Evolutionary conservation across 202 grass and related monocot genomes (phyloP).

Genomic region (Setaria viridis): DNA sequence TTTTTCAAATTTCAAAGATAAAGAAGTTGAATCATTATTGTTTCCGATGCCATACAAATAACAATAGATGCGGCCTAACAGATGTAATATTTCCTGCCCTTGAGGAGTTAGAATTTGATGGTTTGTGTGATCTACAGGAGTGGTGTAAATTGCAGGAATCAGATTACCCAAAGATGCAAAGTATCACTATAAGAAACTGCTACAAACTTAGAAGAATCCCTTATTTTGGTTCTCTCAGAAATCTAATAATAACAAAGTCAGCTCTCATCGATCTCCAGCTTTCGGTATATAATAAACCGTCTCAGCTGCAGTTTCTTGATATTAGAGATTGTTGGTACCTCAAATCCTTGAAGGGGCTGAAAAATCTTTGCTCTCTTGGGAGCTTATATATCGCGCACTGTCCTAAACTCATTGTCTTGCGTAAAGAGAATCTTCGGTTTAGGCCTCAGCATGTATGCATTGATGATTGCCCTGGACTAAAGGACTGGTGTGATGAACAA

Average conservation of each 20-base stretch:
- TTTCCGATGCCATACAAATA: not conserved
- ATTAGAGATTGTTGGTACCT: constrained; percentile 2
- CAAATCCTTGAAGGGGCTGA: not conserved
- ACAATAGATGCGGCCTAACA: not conserved
- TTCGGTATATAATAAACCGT: not conserved
- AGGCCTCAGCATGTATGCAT: constrained; percentile 12
- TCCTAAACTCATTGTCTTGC: not conserved
- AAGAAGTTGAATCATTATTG: not conserved
- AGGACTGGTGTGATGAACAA: constrained; percentile 15
- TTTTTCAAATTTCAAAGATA: constrained; percentile 27
- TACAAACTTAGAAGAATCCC: constrained; percentile 19
- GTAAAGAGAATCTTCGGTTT: not conserved
- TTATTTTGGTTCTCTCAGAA: constrained; percentile 26
- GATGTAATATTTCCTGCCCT: constrained; percentile 14
- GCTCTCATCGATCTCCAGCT: constrained; percentile 18
- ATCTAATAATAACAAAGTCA: not conserved
- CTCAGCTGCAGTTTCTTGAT: constrained; percentile 17
- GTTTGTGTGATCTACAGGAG: not conserved
- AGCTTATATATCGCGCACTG: constrained; percentile 23
- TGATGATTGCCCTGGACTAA: constrained; percentile 12
- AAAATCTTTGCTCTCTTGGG: constrained; percentile 22
- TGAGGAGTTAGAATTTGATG: constrained; percentile 16
- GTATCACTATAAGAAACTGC: constrained; percentile 24
- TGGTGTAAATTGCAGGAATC: constrained; percentile 12
- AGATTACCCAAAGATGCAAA: constrained; percentile 32